Conservation (phyloP, 257 asterid genomes). For the Fraxinus excelsior region DNA sequence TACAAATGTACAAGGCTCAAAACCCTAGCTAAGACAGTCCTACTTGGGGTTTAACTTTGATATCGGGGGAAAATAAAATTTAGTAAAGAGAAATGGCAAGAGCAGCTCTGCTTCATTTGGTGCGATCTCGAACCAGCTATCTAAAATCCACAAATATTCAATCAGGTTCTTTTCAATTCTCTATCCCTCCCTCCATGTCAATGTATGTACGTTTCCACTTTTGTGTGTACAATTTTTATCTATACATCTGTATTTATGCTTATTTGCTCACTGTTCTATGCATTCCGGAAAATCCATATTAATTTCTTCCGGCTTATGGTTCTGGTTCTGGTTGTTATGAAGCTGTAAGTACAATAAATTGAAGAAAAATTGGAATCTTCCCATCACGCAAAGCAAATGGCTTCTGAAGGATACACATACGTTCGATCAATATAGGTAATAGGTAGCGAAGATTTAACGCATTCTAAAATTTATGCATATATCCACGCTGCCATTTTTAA, state of each 20-base stretch:
- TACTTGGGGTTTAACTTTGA: conserved; percentile 18
- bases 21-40: not conserved
- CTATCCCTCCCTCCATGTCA: not conserved
- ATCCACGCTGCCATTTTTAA: not conserved
- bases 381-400: not conserved
- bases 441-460: not conserved
- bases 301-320: not conserved
- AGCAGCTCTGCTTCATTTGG: conserved; percentile 53
- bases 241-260: not conserved
- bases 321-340: not conserved
- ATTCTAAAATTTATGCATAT: not conserved
- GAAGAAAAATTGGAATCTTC: not conserved
- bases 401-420: not conserved
- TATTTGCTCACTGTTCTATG: not conserved
- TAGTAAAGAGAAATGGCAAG: conserved; percentile 53
- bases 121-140: conserved; percentile 48
- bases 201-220: not conserved
- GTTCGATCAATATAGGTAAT: not conserved
- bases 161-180: conserved; percentile 46
- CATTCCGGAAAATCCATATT: not conserved
- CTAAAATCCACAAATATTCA: conserved; percentile 36
- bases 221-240: too few species aligned
- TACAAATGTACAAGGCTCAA: not conserved
- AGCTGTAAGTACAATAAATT: not conserved
- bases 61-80: not conserved